Percentiles rank a stretch among this genome's conserved stretches.
Evolutionary conservation across 2,329 filamentous ascomycete genomes (phyloP).

Genomic region (Aspergillus fumigatus): DNA sequence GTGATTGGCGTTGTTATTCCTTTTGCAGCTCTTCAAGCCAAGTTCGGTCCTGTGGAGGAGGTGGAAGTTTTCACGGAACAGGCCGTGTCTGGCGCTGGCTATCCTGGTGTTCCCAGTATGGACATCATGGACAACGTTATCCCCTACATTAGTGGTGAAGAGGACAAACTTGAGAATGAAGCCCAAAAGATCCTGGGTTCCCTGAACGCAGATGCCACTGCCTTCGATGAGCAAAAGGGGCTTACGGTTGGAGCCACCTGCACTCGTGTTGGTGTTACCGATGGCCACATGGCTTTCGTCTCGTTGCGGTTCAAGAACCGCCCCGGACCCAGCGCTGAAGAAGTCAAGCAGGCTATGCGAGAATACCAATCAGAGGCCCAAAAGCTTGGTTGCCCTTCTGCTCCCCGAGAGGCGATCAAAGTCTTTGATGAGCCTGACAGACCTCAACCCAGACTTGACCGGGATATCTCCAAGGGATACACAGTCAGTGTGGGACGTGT

Average conservation of each 20-base stretch:
- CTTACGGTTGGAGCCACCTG: constrained; percentile 82
- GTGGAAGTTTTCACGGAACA: constrained; percentile 93
- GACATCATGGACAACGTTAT: constrained; percentile 96
- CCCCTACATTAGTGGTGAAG: constrained; percentile 87
- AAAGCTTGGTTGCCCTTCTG: constrained; percentile 78
- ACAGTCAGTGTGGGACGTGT: constrained; percentile 86
- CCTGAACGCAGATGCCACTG: constrained; percentile 66
- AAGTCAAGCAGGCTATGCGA: constrained; percentile 74
- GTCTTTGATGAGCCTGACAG: constrained; percentile 88
- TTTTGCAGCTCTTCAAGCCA: constrained; percentile 80
- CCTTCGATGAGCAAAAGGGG: constrained; percentile 68
- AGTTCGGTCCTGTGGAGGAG: constrained; percentile 70
- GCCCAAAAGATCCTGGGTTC: constrained; percentile 87
- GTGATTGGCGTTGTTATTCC: constrained; percentile 95
- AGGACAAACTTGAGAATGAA: constrained; percentile 93
- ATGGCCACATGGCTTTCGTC: constrained; percentile 94
- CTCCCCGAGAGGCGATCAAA: constrained; percentile 73
- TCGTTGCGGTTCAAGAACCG: constrained; percentile 75
- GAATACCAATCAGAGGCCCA: constrained; percentile 79
- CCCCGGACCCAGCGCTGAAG: constrained; percentile 67
- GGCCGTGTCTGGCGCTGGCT: constrained; percentile 84
- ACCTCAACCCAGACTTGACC: constrained; percentile 85
- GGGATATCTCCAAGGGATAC: constrained; percentile 80
- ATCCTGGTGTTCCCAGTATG: constrained; percentile 69
- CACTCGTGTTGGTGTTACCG: constrained; percentile 90